Evolutionary conservation across 306 rosid genomes (phyloP), one percentile per base, ranked within the genome.

Genomic region (Dryas alaskensis): DNA sequence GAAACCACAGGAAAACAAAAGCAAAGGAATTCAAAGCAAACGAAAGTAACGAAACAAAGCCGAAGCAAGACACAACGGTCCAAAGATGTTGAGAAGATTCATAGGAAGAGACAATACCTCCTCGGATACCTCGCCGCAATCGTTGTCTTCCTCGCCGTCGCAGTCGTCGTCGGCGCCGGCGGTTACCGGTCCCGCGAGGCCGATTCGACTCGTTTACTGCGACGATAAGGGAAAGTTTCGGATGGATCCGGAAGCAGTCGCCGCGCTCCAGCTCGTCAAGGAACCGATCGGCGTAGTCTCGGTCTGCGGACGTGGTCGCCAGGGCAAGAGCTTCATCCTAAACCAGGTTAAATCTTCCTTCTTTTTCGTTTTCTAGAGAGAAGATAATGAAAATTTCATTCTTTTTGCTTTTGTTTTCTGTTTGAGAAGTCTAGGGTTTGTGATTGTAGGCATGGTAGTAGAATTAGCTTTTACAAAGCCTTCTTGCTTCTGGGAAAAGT

Each of bases 191-290:
- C 95, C 95, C 0, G 92, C 92, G 47, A 84, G 94, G 87, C 95
- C 98, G 7, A 84, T 94, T 13, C 91, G 97, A 0, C 82, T 94
- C 5, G 90, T 94, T 9, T 94, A 89, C 82, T 87, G 88, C 78
- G 98, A 94, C 50, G 97, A 89, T 60, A 89, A 91, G 47, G 98
- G 98, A 2, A 86, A 85, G 96, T 91, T 93, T 73, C 87, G 82
- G 57, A 93, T 91, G 94, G 97, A 93, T 89, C 98, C 97, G 4
- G 97, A 91, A 76, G 97, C 98, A 27, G 96, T 93, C 14, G 97
- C 98, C 8, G 69, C 88, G 39, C 83, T 93, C 13, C 98, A 93
- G 76, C 97, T 91, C 7, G 97, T 93, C 2, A 93, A 93, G 83
- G 98, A 83, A 22, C 98, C 98, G 12, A 88, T 93, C 11, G 98